Percentiles rank a stretch among this genome's conserved stretches.
phyloP scores from a whole-genome alignment of 495 filamentous ascomycete genomes.

The Schizothecium vesticola region DNA sequence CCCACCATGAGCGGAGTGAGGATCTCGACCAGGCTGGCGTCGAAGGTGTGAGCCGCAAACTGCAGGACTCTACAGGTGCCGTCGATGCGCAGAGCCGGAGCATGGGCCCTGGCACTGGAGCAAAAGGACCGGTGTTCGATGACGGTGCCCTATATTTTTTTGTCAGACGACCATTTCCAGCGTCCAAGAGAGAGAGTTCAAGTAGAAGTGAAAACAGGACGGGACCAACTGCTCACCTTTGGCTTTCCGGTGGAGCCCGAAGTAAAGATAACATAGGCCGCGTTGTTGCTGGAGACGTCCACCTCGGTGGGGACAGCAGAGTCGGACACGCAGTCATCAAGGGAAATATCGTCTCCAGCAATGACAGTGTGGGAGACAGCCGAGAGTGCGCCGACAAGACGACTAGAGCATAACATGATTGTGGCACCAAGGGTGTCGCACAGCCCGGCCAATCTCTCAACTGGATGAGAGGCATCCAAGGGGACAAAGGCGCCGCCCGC shows the following conservation, averaged over 20 bases:
- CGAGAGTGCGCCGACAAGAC: constrained; percentile 2
- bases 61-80: constrained; percentile 44
- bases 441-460: constrained; percentile 41
- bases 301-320: background rate
- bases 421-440: constrained; percentile 35
- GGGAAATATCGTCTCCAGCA: constrained; percentile 8
- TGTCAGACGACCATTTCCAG: too few relatives aligned
- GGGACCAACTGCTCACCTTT: too few relatives aligned
- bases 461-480: constrained; percentile 52
- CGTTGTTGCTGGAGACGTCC: constrained; percentile 7
- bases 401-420: constrained; percentile 30
- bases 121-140: constrained; percentile 37
- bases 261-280: constrained; percentile 53
- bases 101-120: constrained; percentile 36
- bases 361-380: constrained; percentile 6
- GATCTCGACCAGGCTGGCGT: constrained; percentile 51
- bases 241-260: constrained; percentile 57
- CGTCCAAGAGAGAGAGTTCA: too few relatives aligned
- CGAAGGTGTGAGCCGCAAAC: constrained; percentile 57
- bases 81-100: constrained; percentile 31
- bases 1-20: constrained; percentile 48
- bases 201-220: too few relatives aligned
- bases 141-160: constrained; percentile 27
- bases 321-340: background rate
- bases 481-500: constrained; percentile 54